Evolutionary conservation across 805 yeast genomes (phyloP), one percentile per base, ranked within the genome.

Genomic region (Sugiyamaella americana): DNA sequence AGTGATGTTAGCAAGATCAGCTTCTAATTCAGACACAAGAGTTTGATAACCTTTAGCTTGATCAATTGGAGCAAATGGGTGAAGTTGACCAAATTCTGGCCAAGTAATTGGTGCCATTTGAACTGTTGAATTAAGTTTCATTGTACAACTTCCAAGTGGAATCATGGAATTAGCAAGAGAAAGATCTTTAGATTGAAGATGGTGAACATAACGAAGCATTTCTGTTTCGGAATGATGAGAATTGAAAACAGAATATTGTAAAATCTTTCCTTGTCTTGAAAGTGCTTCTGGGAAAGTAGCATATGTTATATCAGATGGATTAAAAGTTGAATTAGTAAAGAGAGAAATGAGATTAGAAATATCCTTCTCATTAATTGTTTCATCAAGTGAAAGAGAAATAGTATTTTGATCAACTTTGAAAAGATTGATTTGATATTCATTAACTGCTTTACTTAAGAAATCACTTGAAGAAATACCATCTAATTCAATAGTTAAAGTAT

Each of bases 121-220:
- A 5, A 88, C 94, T 1, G 98, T 91, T 45, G 96, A 84, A 63
- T 93, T 93, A 60, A 93, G 75, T 66, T 93, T 93, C 98, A 93
- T 93, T 17, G 98, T 93, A 72, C 98, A 93, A 5, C 96, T 87
- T 21, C 98, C 98, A 52, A 93, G 75, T 19, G 98, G 94, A 52
- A 93, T 93, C 98, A 93, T 93, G 3, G 97, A 85, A 61, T 88
- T 84, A 8, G 98, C 96, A 49, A 93, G 73, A 0, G 98, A 91
- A 50, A 93, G 72, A 69, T 93, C 98, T 68, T 85, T 87, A 50
- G 78, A 67, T 68, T 93, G 98, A 45, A 93, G 72, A 50, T 76
- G 75, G 61, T 87, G 93, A 58, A 93, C 69, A 68, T 93, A 93
- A 63, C 98, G 79, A 56, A 93, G 74, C 84, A 93, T 84, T 43